Evolutionary conservation across 371 early-diverging fungal species (phyloP).

Genomic region (Dichotomocladium elegans): DNA sequence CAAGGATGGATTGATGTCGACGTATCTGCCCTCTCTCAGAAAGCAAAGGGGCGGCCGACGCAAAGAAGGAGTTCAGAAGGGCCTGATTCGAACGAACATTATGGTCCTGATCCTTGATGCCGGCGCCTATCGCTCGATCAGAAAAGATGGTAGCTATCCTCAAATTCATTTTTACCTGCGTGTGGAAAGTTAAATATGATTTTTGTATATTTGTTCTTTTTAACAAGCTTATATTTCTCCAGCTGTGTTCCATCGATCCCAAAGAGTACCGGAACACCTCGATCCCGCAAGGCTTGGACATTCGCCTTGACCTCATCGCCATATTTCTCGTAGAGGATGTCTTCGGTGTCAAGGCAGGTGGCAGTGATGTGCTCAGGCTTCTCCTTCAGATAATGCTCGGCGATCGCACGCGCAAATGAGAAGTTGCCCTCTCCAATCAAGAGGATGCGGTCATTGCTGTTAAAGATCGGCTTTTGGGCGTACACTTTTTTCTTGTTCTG

Average conservation of each 20-base stretch:
- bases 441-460: constrained; percentile 49
- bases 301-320: constrained; percentile 64
- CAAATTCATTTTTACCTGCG: constrained; percentile 68
- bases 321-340: constrained; percentile 73
- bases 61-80: constrained; percentile 69
- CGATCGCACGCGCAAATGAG: constrained; percentile 74
- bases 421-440: constrained; percentile 86
- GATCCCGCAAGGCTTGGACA: constrained; percentile 51
- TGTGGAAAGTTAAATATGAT: constrained; percentile 97
- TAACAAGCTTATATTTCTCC: constrained; percentile 52
- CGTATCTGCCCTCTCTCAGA: constrained; percentile 14
- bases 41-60: constrained; percentile 56
- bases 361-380: constrained; percentile 59
- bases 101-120: constrained; percentile 90
- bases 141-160: no score
- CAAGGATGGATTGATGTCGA: not conserved
- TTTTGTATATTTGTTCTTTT: constrained; percentile 59
- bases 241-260: constrained; percentile 81
- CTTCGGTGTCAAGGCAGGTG: constrained; percentile 75
- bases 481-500: constrained; percentile 8
- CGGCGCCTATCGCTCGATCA: constrained; percentile 72
- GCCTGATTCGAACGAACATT: constrained; percentile 84
- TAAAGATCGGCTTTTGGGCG: constrained; percentile 35
- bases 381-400: constrained; percentile 44
- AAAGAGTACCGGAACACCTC: constrained; percentile 70